These are phyloP conservation scores for Castanospermum australe DNA, from an alignment of 306 rosid species.

Conservation along the genomic window DNA sequence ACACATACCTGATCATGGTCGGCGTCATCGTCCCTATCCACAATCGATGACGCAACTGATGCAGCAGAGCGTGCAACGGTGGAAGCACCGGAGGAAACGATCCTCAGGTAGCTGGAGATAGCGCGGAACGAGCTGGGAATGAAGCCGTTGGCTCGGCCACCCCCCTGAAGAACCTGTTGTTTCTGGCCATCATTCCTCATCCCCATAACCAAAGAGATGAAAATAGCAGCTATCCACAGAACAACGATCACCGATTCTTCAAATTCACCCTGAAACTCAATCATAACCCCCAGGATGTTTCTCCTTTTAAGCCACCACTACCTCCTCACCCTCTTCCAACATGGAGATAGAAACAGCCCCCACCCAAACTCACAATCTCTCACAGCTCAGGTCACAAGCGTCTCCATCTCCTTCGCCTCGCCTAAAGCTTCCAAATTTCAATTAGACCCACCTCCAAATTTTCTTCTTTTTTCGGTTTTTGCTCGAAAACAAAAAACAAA, in stretches of 20 bases:
- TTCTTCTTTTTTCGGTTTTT: conserved; percentile 1
- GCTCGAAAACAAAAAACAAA: conserved; percentile 7
- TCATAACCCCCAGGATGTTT: conserved; percentile 67
- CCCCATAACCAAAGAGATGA: conserved; percentile 62
- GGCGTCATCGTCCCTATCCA: conserved; percentile 73
- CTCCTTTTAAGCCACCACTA: conserved; percentile 34
- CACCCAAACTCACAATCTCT: no score
- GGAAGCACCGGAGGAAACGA: conserved; percentile 93
- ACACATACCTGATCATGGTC: conserved; percentile 75
- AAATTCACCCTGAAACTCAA: conserved; percentile 49
- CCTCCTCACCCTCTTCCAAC: conserved; percentile 31
- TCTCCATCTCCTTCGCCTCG: conserved; percentile 46
- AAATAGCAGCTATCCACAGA: conserved; percentile 45
- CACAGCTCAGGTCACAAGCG: conserved; percentile 47
- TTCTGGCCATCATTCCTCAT: conserved; percentile 86
- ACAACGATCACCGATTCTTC: conserved; percentile 51
- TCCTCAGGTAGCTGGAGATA: conserved; percentile 77
- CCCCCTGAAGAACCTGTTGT: conserved; percentile 56
- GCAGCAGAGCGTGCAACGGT: conserved; percentile 94
- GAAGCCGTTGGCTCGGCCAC: conserved; percentile 61
- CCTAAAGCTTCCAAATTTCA: conserved; percentile 46
- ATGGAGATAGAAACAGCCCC: conserved; percentile 46
- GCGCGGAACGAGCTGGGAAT: conserved; percentile 86
- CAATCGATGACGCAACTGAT: conserved; percentile 86
- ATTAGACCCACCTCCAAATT: conserved; percentile 38